Evolutionary conservation across 2,329 filamentous ascomycete species (phyloP), one percentile per base, ranked within the genome.

Genomic region (Talaromyces amestolkiae): DNA sequence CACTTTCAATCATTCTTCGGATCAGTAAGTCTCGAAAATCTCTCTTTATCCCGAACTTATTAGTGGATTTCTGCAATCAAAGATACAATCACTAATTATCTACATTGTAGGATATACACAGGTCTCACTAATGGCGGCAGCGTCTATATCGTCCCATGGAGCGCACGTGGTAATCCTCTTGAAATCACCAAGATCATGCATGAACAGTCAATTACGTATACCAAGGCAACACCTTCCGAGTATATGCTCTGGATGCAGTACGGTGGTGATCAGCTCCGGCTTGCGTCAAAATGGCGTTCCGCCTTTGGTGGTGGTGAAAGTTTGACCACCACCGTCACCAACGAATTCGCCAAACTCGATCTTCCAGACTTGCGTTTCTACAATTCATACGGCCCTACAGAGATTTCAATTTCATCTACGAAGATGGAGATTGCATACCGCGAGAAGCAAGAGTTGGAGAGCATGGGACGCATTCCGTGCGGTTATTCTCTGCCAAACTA

Each of bases 401-500:
- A 69, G 41, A n/a, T 68, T 63, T 41, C 56, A 24, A 11, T 71
- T 24, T 68, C 69, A 1, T 72, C 68, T 3, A 65, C 51, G 15
- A 69, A 69, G n/a, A 60, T 67, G 43, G 43, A 47, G 19, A 47
- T 47, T 47, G n/a, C n/a, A 3, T 47, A 47, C 19, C n/a, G 19
- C 5, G 43, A 47, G n/a, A 22, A 47, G 19, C n/a, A 47, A 22
- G 43, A 19, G 8, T 10, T 47, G 43, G n/a, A 22, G 43, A 47
- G 19, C 3, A 47, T 47, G 43, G 43, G 43, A 9, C 43, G 45
- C n/a, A 37, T 31, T 47, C 31, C 45, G 3, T 53, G 7, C 45
- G 65, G 56, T 37, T n/a, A 49, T 51, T 47, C 37, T 49, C 6
- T 53, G 79, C 10, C 74, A 76, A 1, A 81, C 80, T 49, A 17